phyloP scores from a whole-genome alignment of 1,284 basidiomycete species.

The Leccinum fallax region DNA sequence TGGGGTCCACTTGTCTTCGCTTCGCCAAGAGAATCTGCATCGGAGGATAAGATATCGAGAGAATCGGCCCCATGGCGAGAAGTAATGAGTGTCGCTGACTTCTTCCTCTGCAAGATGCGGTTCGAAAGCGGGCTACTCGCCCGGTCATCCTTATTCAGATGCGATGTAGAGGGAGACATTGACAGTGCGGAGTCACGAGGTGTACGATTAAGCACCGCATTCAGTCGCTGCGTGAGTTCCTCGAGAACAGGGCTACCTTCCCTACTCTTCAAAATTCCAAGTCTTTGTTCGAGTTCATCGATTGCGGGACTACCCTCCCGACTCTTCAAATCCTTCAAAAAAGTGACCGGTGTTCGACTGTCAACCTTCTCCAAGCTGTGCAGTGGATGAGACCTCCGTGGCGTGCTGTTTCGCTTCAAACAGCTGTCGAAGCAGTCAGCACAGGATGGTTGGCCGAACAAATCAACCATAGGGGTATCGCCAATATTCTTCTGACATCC shows the following conservation, averaged over 20 bases:
- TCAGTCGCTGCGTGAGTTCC: constrained; percentile 55
- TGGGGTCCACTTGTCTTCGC: constrained; percentile 1
- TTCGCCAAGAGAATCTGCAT: constrained; percentile 8
- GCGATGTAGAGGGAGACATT: constrained; percentile 8
- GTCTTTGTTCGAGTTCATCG: constrained; percentile 57
- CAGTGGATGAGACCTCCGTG: constrained; percentile 40
- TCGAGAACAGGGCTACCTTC: constrained; percentile 67
- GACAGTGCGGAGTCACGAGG: constrained; percentile 29
- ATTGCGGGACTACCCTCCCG: constrained; percentile 56
- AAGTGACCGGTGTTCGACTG: constrained; percentile 44
- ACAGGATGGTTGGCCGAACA: constrained; percentile 78
- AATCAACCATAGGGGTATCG: constrained; percentile 73
- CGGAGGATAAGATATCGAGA: constrained; percentile 3
- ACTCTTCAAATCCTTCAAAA: constrained; percentile 39
- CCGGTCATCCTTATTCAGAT: constrained; percentile 19
- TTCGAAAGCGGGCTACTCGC: constrained; percentile 37
- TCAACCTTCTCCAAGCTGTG: constrained; percentile 31
- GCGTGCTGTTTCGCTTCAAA: constrained; percentile 53
- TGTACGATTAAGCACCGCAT: constrained; percentile 43
- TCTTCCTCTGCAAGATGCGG: constrained; percentile 29
- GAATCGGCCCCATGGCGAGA: constrained; percentile 9
- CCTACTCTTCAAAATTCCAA: constrained; percentile 55
- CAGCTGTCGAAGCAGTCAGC: constrained; percentile 75
- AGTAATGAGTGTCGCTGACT: constrained; percentile 12
- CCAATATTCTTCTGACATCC: constrained; percentile 74